phyloP scores from a whole-genome alignment of 2,329 filamentous ascomycete genomes.

The Paraconiothyrium brasiliense region DNA sequence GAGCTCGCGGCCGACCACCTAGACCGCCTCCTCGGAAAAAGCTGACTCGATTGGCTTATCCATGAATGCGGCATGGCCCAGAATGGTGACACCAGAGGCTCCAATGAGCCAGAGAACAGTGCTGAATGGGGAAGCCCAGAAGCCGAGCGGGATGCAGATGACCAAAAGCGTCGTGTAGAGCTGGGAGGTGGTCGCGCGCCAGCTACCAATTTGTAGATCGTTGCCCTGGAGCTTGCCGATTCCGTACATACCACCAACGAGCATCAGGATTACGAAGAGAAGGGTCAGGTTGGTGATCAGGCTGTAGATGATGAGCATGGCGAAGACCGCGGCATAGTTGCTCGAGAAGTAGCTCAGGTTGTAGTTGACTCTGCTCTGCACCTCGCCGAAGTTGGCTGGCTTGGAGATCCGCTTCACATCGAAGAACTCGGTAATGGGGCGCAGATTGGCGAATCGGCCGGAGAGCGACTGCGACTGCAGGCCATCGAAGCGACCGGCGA shows the following conservation, averaged over 20 bases:
- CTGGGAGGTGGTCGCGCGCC: conserved; percentile 87
- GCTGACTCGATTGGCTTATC: conserved; percentile 99
- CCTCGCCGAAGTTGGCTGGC: conserved; percentile 87
- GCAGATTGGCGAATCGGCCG: conserved; percentile 89
- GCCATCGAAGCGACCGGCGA: conserved; percentile 83
- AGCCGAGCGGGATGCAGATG: conserved; percentile 82
- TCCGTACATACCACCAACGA: conserved; percentile 85
- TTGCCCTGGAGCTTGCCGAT: conserved; percentile 90
- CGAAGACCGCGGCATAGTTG: conserved; percentile 95
- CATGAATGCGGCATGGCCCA: conserved; percentile 94
- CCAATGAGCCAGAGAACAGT: conserved; percentile 96
- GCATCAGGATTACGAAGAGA: conserved; percentile 91
- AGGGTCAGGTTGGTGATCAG: conserved; percentile 86
- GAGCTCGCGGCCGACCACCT: conserved; percentile 99
- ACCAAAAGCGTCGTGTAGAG: conserved; percentile 89
- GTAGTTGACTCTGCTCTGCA: conserved; percentile 94
- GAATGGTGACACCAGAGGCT: conserved; percentile 89
- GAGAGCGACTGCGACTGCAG: conserved; percentile 81
- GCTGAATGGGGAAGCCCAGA: conserved; percentile 84
- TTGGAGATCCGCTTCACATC: conserved; percentile 96
- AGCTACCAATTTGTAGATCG: conserved; percentile 85
- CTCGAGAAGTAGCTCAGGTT: conserved; percentile 97
- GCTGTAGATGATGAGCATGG: conserved; percentile 96
- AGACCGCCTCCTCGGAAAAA: conserved; percentile 99
- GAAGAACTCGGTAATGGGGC: conserved; percentile 90